Evolutionary conservation across 2,329 filamentous ascomycete genomes (phyloP), one percentile per base, ranked within the genome.

Genomic region (Tolypocladium tundrense): DNA sequence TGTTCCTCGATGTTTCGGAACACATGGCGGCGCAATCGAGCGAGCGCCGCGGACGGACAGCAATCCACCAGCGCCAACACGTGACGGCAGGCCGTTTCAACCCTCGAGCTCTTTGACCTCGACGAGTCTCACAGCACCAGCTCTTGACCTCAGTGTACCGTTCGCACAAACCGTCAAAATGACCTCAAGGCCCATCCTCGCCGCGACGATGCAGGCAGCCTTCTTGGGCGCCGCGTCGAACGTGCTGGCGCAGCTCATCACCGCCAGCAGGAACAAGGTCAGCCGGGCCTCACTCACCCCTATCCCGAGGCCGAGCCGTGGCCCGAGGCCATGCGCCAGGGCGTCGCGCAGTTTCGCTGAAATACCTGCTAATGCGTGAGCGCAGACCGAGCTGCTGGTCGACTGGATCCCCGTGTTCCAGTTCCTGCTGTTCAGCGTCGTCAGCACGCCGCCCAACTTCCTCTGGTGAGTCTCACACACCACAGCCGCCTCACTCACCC

Each of bases 361-460:
- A n/a, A 1, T 9, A 9, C 14, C 19, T 51, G 19, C 19, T 54
- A 5, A 43, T 13, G 1, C 1, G 27, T 6, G 53, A 14, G 53
- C 2, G 41, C 9, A 55, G 54, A 55, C 54, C 11, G 27, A 21
- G 45, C 2, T 51, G 56, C 71, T 75, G 31, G 75, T 95, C 64
- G 83, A 91, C 72, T 79, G 80, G 72, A 73, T 81, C 6, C 84
- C 88, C 4, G 78, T 96, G 50, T 74, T 91, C 64, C 88, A 91
- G 69, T 96, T 95, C 72, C 74, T 89, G 55, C 67, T 90, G 56
- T 96, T 87, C 76, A 83, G 86, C 62, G 68, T 89, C 40, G 68
- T 96, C 59, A 87, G 81, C 71, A 88, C 86, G 45, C 91, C 91
- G 3, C 88, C 88, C 51, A 97, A 97, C 73, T 90, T 91, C 68